phyloP scores from a whole-genome alignment of 2,329 filamentous ascomycete genomes.

The Metarhizium robertsii region DNA sequence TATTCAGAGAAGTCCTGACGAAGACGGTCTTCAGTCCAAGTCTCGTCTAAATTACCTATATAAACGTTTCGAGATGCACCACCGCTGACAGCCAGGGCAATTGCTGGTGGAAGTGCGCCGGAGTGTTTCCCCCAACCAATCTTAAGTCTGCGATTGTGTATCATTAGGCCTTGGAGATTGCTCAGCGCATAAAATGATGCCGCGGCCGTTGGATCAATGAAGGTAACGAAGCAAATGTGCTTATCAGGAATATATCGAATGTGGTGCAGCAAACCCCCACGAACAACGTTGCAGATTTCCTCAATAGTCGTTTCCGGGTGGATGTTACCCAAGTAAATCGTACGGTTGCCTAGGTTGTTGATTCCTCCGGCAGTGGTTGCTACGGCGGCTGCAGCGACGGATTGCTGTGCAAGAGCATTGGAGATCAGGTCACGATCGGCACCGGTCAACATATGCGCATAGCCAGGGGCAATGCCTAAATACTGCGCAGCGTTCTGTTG shows the following conservation, averaged over 20 bases:
- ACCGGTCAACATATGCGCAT: constrained; percentile 91
- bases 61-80: constrained; percentile 98
- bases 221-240: constrained; percentile 99
- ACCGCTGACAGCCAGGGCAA: constrained; percentile 89
- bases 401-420: constrained; percentile 92
- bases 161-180: constrained; percentile 97
- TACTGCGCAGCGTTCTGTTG: constrained; percentile 99
- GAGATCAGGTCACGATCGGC: constrained; percentile 96
- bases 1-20: constrained; percentile 96
- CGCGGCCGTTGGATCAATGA: constrained; percentile 95
- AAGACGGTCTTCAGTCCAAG: constrained; percentile 92
- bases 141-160: constrained; percentile 94
- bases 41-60: constrained; percentile 93
- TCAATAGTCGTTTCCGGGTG: constrained; percentile 98
- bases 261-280: constrained; percentile 90
- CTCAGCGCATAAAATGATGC: constrained; percentile 96
- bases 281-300: constrained; percentile 98
- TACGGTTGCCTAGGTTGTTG: constrained; percentile 94
- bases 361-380: constrained; percentile 94
- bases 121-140: constrained; percentile 99
- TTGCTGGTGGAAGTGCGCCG: constrained; percentile 87
- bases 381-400: constrained; percentile 90
- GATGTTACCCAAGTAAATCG: constrained; percentile 96
- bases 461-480: constrained; percentile 90
- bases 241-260: constrained; percentile 99